Evolutionary conservation across 164 flowering plant species (phyloP).

Genomic region (Chimonanthus praecox): DNA sequence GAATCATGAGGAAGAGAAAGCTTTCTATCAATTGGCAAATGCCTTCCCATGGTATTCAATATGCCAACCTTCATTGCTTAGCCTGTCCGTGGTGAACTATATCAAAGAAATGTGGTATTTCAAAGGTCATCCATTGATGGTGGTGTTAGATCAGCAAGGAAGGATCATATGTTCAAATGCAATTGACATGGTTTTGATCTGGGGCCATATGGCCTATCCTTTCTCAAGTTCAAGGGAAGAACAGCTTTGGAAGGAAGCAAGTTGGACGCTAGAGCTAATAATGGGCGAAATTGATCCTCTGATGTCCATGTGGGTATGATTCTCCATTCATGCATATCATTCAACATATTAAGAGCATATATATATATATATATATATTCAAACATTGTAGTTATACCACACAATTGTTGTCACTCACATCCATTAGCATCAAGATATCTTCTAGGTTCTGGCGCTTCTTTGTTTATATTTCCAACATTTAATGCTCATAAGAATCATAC

Average conservation of each 20-base stretch:
- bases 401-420: background rate
- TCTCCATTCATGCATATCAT: background rate
- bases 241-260: constrained; percentile 55
- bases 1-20: constrained; percentile 34
- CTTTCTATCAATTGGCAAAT: constrained; percentile 36
- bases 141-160: constrained; percentile 58
- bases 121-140: constrained; percentile 51
- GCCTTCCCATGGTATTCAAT: constrained; percentile 63
- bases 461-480: background rate
- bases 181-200: constrained; percentile 53
- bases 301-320: constrained; percentile 43
- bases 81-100: constrained; percentile 33
- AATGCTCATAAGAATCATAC: background rate
- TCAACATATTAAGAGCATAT: background rate
- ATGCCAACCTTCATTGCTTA: constrained; percentile 49
- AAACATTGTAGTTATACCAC: background rate
- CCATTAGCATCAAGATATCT: background rate
- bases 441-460: background rate
- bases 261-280: constrained; percentile 45
- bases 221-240: constrained; percentile 57
- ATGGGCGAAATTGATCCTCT: constrained; percentile 38
- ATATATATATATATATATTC: background rate
- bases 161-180: constrained; percentile 47
- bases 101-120: constrained; percentile 46
- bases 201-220: constrained; percentile 76